Evolutionary conservation across 2,329 filamentous ascomycete species (phyloP), one percentile per base, ranked within the genome.

Genomic region (Orbilia quercus): DNA sequence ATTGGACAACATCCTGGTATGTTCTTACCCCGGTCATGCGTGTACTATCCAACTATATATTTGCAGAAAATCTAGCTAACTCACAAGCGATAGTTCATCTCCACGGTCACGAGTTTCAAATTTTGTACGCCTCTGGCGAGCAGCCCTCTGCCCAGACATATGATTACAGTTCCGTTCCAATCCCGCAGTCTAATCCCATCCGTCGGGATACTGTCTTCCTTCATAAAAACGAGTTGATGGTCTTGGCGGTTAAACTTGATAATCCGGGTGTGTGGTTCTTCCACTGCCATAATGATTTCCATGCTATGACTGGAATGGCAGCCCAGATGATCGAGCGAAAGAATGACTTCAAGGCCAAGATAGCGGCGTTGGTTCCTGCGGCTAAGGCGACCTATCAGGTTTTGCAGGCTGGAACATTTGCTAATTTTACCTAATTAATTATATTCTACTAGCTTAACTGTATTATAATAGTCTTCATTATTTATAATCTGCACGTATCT

Each of bases 81-180:
- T 45, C 20, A 22, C 4, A 4, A 28, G 20, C 3, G 7, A 28
- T 51, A 51, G 47, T 51, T 31, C 47, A 51, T 31, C 22, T 34
- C n/a, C 47, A 51, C 25, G 47, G 47, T 22, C 47, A 28, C 22
- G 47, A 51, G 22, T 51, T 51, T 22, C 47, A 51, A 18, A 51
- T 51, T 16, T 14, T 34, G 2, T 51, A 51, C n/a, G 47, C 47
- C 7, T 28, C 20, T n/a, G 47, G 47, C 20, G 47, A 51, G 25
- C 28, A 28, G n/a, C 2, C 20, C 22, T 5, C 20, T 5, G 22
- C 47, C 14, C 22, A 51, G 14, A 31, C 5, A 11, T 51, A 16
- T 31, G 25, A 51, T 22, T 51, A 51, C 47, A 34, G 22, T n/a
- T 20, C 47, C 14, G 47, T 51, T 14, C 47, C 22, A 11, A 22